Evolutionary conservation across 78 protist species (phyloP), one percentile per base, ranked within the genome.

Genomic region (Dictyostelium intermedium): DNA sequence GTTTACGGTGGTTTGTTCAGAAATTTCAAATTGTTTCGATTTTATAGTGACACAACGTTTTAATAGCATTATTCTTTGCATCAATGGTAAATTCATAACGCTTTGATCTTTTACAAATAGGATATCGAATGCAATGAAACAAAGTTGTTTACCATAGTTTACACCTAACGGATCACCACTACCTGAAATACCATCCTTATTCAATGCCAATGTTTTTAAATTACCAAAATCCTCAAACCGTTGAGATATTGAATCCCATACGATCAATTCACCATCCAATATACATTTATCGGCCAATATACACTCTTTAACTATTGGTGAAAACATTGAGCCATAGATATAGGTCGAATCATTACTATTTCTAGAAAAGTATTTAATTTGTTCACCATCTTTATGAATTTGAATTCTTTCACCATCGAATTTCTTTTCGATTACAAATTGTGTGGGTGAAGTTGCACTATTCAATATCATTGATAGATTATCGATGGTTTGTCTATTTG

Each of bases 351-450:
- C 95, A 53, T 96, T 96, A 32, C 83, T 20, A 39, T 91, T 92
- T 53, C 97, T 61, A 14, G 97, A 85, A 79, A 35, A 96, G 34
- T 80, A 39, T 63, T 41, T 82, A 35, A 93, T 60, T 8, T 45
- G 32, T 16, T 82, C 84, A 13, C 83, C 83, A 5, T 87, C 72
- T 70, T 92, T 61, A 84, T 98, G 99, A 9, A 97, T 32, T 85
- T 95, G 96, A 16, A 96, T 85, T 25, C 99, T 91, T 84, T 98
- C 99, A 20, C 99, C 99, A 63, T 98, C 99, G 70, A 74, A 97
- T 87, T 98, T 98, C 9, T 87, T 78, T 63, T 98, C 99, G 5
- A 97, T 60, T 10, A 82, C 30, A 60, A 56, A 50, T 20, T 50
- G 45, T n/a, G 47, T 77, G 5, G 83, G 0, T 0, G 35, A 66